These are phyloP conservation scores for Sungouiozyma intestinalis DNA, from an alignment of 805 yeast genomes.

Conservation along the genomic window DNA sequence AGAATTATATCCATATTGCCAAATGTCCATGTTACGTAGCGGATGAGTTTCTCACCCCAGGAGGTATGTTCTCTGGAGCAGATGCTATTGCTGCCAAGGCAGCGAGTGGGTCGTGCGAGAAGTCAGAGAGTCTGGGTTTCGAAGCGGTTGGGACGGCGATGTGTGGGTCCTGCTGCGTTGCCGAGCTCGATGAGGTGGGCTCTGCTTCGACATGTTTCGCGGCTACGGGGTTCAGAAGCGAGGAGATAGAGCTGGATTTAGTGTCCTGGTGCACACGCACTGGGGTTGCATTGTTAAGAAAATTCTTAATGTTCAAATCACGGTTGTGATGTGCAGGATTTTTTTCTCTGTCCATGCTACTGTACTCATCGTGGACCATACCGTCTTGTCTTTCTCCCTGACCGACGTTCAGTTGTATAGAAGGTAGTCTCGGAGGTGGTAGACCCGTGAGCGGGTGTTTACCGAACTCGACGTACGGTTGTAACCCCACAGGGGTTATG, in stretches of 20 bases:
- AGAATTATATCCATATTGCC: background rate
- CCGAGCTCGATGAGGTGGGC: no score
- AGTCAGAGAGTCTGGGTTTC: conserved; percentile 10
- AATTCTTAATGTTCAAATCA: background rate
- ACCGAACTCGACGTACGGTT: conserved; percentile 12
- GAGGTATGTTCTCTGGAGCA: conserved; percentile 21
- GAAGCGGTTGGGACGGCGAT: background rate
- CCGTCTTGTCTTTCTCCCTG: background rate
- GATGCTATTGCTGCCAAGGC: conserved; percentile 32
- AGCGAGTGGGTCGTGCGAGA: conserved; percentile 29
- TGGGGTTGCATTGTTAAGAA: conserved; percentile 1
- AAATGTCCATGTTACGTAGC: background rate
- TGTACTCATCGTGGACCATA: background rate
- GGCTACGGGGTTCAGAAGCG: background rate
- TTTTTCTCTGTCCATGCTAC: background rate
- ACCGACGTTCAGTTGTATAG: conserved; percentile 16
- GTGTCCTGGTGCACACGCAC: background rate
- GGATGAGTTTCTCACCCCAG: conserved; percentile 4
- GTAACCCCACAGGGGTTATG: conserved; percentile 2
- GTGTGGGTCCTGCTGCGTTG: background rate
- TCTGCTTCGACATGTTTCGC: no score
- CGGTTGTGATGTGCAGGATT: background rate
- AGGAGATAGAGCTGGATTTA: background rate
- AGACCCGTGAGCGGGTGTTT: conserved; percentile 19
- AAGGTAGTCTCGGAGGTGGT: conserved; percentile 27